Evolutionary conservation across 2,329 filamentous ascomycete species (phyloP).

Genomic region (Hymenoscyphus occultus): DNA sequence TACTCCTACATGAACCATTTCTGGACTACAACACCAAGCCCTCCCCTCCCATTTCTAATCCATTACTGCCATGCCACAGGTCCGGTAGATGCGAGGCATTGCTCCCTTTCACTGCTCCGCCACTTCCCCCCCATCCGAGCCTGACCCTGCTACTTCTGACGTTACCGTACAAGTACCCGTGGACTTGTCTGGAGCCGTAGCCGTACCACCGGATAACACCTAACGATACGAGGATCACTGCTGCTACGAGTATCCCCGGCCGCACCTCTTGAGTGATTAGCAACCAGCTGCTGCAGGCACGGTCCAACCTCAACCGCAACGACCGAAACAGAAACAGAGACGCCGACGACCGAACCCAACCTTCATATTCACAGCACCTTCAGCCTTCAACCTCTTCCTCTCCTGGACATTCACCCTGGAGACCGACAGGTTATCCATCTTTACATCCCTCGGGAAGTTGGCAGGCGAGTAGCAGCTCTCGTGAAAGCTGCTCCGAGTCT

Average conservation of each 20-base stretch:
- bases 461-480: conserved; percentile 30
- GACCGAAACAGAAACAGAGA: conserved; percentile 6
- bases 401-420: not conserved
- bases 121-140: not conserved
- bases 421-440: not conserved
- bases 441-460: conserved; percentile 6
- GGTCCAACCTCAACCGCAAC: conserved; percentile 19
- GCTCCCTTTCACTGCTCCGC: not conserved
- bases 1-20: not conserved
- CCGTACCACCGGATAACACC: not conserved
- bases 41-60: not conserved
- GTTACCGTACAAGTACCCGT: no score
- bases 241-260: not conserved
- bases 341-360: conserved; percentile 6
- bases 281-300: conserved; percentile 19
- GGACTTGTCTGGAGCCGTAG: no score
- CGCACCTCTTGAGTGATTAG: conserved; percentile 14
- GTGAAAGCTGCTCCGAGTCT: conserved; percentile 28
- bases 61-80: not conserved
- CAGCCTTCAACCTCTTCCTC: not conserved
- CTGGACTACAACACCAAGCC: not conserved
- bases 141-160: not conserved
- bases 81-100: not conserved
- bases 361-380: conserved; percentile 11
- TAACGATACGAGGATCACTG: conserved; percentile 2